These are phyloP conservation scores for Fusarium sp. DNA, from an alignment of 2,329 filamentous ascomycete species.

Conservation along the genomic window DNA sequence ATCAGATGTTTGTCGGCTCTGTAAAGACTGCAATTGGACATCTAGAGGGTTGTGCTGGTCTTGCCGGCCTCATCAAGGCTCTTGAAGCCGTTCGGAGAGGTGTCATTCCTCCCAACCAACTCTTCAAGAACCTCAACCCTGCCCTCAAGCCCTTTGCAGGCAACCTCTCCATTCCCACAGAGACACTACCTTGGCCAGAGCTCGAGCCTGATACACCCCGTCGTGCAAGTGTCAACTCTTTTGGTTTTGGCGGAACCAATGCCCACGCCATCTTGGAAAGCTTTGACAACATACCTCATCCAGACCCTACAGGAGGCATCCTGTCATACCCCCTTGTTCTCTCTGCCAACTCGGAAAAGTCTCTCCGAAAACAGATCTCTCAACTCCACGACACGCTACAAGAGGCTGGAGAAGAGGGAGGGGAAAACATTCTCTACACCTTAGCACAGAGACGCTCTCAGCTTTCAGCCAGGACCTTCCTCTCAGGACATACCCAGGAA, in stretches of 20 bases:
- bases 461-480: background rate
- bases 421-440: background rate
- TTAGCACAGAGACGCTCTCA: background rate
- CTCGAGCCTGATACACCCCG: background rate
- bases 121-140: constrained; percentile 60
- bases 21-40: constrained; percentile 9
- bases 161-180: constrained; percentile 28
- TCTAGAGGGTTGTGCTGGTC: background rate
- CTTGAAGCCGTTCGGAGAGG: background rate
- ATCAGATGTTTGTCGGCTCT: constrained; percentile 2
- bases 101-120: constrained; percentile 57
- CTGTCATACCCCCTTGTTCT: background rate
- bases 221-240: constrained; percentile 33
- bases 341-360: background rate
- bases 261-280: background rate
- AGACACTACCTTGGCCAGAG: constrained; percentile 20
- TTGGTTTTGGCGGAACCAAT: constrained; percentile 31
- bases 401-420: background rate
- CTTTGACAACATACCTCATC: background rate
- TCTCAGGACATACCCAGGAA: background rate
- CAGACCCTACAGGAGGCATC: background rate
- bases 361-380: background rate
- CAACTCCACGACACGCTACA: background rate
- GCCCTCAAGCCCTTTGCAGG: constrained; percentile 41
- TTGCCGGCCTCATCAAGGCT: background rate